A percentile compares a stretch with the other conserved stretches of the same genome.
These are phyloP conservation scores for Ormosia emarginata DNA, from an alignment of 306 rosid genomes.

Conservation along the genomic window DNA sequence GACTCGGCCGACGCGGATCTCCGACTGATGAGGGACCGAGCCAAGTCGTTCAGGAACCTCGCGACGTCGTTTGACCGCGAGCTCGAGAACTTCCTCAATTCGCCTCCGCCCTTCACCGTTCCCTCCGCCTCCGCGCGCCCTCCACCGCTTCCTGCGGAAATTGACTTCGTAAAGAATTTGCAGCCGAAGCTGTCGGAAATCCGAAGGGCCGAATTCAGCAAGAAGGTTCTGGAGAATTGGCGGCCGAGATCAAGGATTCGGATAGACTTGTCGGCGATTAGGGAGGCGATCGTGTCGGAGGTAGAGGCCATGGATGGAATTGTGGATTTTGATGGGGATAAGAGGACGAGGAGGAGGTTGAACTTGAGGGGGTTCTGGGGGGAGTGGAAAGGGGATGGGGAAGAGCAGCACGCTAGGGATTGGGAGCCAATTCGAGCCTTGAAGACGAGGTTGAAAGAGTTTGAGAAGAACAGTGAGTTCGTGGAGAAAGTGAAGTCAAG, in stretches of 20 bases:
- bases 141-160: conserved; percentile 53
- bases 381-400: conserved; percentile 50
- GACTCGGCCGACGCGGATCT: conserved; percentile 76
- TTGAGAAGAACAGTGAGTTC: conserved; percentile 61
- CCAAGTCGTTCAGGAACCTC: conserved; percentile 60
- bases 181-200: conserved; percentile 49
- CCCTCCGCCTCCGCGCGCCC: conserved; percentile 22
- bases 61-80: conserved; percentile 69
- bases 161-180: conserved; percentile 58
- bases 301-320: conserved; percentile 47
- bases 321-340: conserved; percentile 32
- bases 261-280: conserved; percentile 63
- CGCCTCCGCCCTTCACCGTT: conserved; percentile 33
- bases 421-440: conserved; percentile 71
- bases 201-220: conserved; percentile 49
- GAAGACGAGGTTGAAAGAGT: conserved; percentile 60
- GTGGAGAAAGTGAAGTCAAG: conserved; percentile 62
- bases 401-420: conserved; percentile 29
- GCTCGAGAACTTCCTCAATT: conserved; percentile 57
- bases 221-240: conserved; percentile 62
- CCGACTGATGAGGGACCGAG: conserved; percentile 59
- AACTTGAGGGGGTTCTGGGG: conserved; percentile 73
- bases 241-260: conserved; percentile 52
- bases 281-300: conserved; percentile 60
- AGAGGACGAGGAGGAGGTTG: conserved; percentile 33